A percentile compares a stretch with the other conserved stretches of the same genome.
Conservation (phyloP, 2,329 filamentous ascomycete species). For the Trichoderma aggressivum region DNA sequence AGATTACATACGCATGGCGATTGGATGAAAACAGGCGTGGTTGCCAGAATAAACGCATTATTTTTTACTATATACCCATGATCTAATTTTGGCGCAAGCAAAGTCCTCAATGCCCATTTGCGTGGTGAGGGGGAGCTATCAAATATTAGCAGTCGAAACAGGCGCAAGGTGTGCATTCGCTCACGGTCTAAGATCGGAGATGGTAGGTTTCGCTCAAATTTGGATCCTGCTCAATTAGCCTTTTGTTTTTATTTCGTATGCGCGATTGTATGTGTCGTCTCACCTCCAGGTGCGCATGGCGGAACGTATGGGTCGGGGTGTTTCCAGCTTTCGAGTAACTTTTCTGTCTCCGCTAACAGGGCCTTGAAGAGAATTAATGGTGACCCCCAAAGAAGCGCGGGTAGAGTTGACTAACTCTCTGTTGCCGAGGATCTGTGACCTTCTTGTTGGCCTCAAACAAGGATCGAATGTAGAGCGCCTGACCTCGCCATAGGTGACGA, state of each 20-base stretch:
- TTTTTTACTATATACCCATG: slow-evolving; percentile 6
- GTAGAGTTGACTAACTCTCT: slow-evolving; percentile 60
- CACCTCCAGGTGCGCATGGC: slow-evolving; percentile 91
- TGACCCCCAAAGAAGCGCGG: background rate
- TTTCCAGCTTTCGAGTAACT: slow-evolving; percentile 88
- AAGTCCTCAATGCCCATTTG: slow-evolving; percentile 11
- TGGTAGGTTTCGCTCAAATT: slow-evolving; percentile 92
- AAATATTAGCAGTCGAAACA: slow-evolving; percentile 7
- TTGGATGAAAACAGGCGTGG: background rate
- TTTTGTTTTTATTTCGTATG: background rate
- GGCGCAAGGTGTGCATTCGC: slow-evolving; percentile 35
- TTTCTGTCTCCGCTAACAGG: slow-evolving; percentile 82
- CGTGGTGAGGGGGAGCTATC: slow-evolving; percentile 17
- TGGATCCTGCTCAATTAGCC: slow-evolving; percentile 63
- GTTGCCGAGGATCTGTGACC: slow-evolving; percentile 78
- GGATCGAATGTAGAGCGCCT: slow-evolving; percentile 91
- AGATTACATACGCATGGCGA: background rate
- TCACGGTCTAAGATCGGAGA: slow-evolving; percentile 76
- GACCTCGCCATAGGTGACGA: slow-evolving; percentile 88
- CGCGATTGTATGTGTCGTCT: background rate
- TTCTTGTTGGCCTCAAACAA: slow-evolving; percentile 92
- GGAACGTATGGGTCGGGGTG: slow-evolving; percentile 90
- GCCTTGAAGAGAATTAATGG: slow-evolving; percentile 50
- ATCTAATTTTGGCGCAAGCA: background rate
- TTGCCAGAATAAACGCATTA: background rate